These are phyloP conservation scores for Trypanosoma scelopori DNA, from an alignment of 208 protist genomes.

Conservation along the genomic window DNA sequence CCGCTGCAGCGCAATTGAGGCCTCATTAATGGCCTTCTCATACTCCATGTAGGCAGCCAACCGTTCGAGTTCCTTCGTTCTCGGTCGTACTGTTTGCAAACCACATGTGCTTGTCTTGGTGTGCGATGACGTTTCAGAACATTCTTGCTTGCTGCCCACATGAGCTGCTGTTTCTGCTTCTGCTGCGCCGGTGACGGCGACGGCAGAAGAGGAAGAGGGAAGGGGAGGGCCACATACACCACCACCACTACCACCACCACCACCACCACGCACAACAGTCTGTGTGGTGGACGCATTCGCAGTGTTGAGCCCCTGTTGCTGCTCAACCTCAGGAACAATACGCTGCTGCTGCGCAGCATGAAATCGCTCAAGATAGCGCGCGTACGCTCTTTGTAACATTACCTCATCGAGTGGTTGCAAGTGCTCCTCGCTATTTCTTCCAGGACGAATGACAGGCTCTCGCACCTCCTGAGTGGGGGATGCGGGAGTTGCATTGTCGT, in stretches of 20 bases:
- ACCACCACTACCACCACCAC: too few relatives aligned
- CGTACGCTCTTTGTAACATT: constrained; percentile 36
- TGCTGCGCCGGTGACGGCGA: too few relatives aligned
- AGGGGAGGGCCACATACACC: too few relatives aligned
- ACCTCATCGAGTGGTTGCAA: constrained; percentile 10
- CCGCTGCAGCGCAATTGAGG: constrained; percentile 5
- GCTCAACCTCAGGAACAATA: not conserved
- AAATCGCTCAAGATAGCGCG: constrained; percentile 20
- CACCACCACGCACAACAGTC: too few relatives aligned
- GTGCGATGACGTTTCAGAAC: too few relatives aligned
- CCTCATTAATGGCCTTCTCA: constrained; percentile 12
- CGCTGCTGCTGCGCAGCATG: constrained; percentile 1
- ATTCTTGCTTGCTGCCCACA: too few relatives aligned
- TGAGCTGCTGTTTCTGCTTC: too few relatives aligned
- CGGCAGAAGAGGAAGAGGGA: too few relatives aligned
- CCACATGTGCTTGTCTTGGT: not conserved
- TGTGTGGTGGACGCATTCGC: not conserved
- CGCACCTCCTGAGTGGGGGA: not conserved
- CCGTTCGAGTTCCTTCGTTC: constrained; percentile 4
- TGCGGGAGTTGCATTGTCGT: not conserved
- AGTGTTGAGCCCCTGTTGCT: too few relatives aligned
- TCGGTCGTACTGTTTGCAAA: not conserved
- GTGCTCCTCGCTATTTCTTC: not conserved
- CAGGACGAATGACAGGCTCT: not conserved
- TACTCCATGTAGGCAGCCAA: constrained; percentile 19